A percentile compares a stretch with the other conserved stretches of the same genome.
Conservation (phyloP, 192 early-diverging fungal species). For the Backusella tuberculispora region DNA sequence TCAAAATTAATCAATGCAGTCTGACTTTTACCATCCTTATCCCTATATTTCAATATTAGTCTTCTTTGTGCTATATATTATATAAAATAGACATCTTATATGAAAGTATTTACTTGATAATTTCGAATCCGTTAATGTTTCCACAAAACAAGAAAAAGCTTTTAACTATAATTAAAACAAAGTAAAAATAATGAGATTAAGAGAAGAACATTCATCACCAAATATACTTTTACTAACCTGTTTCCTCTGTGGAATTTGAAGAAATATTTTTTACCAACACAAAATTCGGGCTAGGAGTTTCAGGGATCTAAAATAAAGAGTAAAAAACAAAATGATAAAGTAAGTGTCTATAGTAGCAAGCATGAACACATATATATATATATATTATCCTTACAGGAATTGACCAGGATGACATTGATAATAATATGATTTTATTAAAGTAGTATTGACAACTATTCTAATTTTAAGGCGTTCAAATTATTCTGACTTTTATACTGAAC, state of each 20-base stretch:
- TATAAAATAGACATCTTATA: background rate
- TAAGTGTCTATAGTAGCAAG: background rate
- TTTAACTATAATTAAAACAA: conserved; percentile 46
- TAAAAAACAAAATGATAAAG: background rate
- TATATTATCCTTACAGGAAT: background rate
- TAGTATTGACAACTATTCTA: background rate
- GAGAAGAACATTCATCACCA: background rate
- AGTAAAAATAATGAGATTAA: background rate
- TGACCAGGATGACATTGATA: conserved; percentile 2
- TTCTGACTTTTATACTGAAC: background rate
- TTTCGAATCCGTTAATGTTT: conserved; percentile 63
- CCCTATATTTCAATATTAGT: conserved; percentile 35
- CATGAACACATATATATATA: too few species aligned
- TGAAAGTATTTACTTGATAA: conserved; percentile 52
- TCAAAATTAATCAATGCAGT: conserved; percentile 60
- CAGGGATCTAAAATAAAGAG: conserved; percentile 46
- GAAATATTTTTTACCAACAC: conserved; percentile 61
- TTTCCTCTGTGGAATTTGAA: conserved; percentile 53
- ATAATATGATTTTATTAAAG: background rate
- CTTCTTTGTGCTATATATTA: background rate
- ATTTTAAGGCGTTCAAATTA: background rate
- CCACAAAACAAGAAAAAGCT: conserved; percentile 72
- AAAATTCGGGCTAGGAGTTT: conserved; percentile 51
- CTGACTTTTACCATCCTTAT: conserved; percentile 52
- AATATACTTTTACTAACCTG: conserved; percentile 39